Base-by-base conservation (phyloP, 2,329 filamentous ascomycete genomes). In the Alternaria brassicae region DNA sequence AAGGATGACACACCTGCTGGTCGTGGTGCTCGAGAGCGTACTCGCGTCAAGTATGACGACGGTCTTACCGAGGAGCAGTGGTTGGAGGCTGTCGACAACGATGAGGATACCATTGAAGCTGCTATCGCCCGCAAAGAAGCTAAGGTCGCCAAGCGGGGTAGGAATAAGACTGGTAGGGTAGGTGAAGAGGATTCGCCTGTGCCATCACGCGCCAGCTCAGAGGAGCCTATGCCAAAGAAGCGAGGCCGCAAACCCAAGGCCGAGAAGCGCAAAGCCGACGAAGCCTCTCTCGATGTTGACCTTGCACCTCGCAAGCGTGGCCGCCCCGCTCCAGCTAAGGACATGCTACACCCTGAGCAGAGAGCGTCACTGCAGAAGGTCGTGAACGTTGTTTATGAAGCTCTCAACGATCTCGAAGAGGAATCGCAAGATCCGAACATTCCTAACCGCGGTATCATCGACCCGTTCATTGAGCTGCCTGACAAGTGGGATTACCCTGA, bases 21-120 rank as follows among this genome's bases (percentile, higher is more conserved):
- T 60, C 93, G 95, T 78, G 95, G 95, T 71, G 94, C 94, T 64
- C 91, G 95, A 81, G 95, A 99, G 80, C 89, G 96, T 61, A 97
- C 93, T 67, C 89, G 92, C 73, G 93, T 97, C 72, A 91, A 91
- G 78, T 99, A 99, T 70, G 95, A 99, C 72, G 95, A 99, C 73
- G 95, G 96, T 52, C 87, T 99, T 28, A 98, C 95, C 0, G 96
- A 99, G 80, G 95, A 99, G 81, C 96, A 99, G 79, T 99, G 95
- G 95, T 86, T 98, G 51, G 94, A 97, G 83, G 95, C 95, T 53
- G 94, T 99, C 30, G 95, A 99, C 75, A 94, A 96, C 61, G 93
- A 97, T 50, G 95, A 99, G 1, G 95, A 99, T 75, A 89, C 88
- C 0, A 93, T 97, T 28, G 95, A 98, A 75, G 93, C 92, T 53